These are phyloP conservation scores for Exserohilum rostratum DNA, from an alignment of 2,329 filamentous ascomycete species.

Conservation along the genomic window DNA sequence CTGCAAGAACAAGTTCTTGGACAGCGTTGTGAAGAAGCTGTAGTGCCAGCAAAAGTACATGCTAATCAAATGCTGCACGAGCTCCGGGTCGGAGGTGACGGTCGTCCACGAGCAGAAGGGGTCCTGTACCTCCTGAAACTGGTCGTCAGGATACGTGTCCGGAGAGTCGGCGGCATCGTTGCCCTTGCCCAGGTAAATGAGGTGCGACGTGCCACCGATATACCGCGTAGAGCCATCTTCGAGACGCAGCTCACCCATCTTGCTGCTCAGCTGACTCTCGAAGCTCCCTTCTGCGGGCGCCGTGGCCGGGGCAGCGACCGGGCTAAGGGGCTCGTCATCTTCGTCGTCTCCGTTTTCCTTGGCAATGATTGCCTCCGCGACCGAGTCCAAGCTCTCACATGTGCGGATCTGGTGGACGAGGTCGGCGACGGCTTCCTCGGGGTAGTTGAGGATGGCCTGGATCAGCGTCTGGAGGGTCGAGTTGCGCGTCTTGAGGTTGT, in stretches of 20 bases:
- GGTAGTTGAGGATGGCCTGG: constrained; percentile 88
- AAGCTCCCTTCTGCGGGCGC: constrained; percentile 51
- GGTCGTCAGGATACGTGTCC: constrained; percentile 49
- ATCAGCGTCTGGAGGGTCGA: constrained; percentile 91
- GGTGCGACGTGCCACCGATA: constrained; percentile 90
- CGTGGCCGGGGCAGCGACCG: constrained; percentile 43
- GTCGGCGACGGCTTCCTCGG: constrained; percentile 81
- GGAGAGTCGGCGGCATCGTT: constrained; percentile 40
- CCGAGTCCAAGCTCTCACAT: constrained; percentile 74
- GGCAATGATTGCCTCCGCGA: constrained; percentile 64
- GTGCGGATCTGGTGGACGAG: constrained; percentile 87
- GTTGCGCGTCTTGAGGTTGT: constrained; percentile 83
- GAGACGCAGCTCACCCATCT: constrained; percentile 88
- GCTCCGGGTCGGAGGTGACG: constrained; percentile 77
- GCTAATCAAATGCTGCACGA: constrained; percentile 86
- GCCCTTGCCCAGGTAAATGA: constrained; percentile 71
- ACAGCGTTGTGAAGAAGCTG: constrained; percentile 90
- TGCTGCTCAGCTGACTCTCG: constrained; percentile 84
- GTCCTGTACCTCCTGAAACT: constrained; percentile 63
- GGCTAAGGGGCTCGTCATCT: constrained; percentile 49
- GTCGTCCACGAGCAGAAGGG: constrained; percentile 85
- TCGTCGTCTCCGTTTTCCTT: constrained; percentile 56
- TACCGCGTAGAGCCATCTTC: constrained; percentile 89
- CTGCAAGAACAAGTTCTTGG: constrained; percentile 82
- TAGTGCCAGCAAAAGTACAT: constrained; percentile 99